A percentile compares a stretch with the other conserved stretches of the same genome.
Conservation (phyloP, 768 basidiomycete genomes). For the Hygrocybe coccinea region DNA sequence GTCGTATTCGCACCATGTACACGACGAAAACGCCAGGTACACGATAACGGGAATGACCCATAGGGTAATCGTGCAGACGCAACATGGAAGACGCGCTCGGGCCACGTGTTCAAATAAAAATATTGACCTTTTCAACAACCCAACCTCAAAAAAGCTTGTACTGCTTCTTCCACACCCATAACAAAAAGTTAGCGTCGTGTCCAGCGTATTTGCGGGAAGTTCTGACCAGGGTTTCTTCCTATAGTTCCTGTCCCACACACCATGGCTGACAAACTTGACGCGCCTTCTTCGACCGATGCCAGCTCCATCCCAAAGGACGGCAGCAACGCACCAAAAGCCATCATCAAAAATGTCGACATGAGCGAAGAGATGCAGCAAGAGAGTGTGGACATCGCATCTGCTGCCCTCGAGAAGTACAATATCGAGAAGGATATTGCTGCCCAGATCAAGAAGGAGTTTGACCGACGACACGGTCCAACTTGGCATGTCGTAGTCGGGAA, state of each 20-base stretch:
- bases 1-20: background rate
- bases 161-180: background rate
- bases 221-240: background rate
- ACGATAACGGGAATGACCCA: too few species aligned
- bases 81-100: too few species aligned
- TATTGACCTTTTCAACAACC: too few species aligned
- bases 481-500: slow-evolving; percentile 99
- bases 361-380: slow-evolving; percentile 94
- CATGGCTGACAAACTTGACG: slow-evolving; percentile 59
- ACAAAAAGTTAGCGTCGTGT: slow-evolving; percentile 4
- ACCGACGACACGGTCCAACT: slow-evolving; percentile 85
- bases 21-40: slow-evolving; percentile 30
- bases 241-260: slow-evolving; percentile 6
- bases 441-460: slow-evolving; percentile 97
- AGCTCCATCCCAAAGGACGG: slow-evolving; percentile 38
- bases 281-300: slow-evolving; percentile 52
- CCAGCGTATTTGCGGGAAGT: background rate
- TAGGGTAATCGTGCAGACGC: too few species aligned
- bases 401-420: slow-evolving; percentile 83
- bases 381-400: slow-evolving; percentile 80
- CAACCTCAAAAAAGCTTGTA: too few species aligned
- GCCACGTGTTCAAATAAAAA: too few species aligned
- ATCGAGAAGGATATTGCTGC: slow-evolving; percentile 99
- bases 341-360: slow-evolving; percentile 98
- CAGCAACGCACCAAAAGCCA: slow-evolving; percentile 62